Conservation (phyloP, 2,329 filamentous ascomycete genomes). For the Botrytis elliptica region DNA sequence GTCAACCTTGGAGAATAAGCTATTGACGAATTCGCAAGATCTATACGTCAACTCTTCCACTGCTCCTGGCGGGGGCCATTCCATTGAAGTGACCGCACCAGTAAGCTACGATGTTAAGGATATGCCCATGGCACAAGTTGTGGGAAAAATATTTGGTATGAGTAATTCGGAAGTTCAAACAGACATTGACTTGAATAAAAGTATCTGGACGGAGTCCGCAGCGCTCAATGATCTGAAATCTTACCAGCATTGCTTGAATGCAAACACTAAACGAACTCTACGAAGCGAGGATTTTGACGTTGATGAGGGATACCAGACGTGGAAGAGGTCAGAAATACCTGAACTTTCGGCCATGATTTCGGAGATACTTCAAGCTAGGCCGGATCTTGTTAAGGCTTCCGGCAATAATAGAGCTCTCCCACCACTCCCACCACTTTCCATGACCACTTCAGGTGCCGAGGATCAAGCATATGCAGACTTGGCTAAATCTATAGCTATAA, state of each 20-base stretch:
- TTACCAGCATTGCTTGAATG: conserved; percentile 85
- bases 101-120: conserved; percentile 92
- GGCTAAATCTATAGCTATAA: conserved; percentile 46
- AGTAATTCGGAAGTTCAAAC: conserved; percentile 77
- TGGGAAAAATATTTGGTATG: conserved; percentile 82
- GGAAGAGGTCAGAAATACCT: conserved; percentile 86
- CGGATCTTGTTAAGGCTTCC: conserved; percentile 69
- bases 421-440: conserved; percentile 48
- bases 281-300: conserved; percentile 84
- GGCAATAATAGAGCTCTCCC: conserved; percentile 58
- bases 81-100: conserved; percentile 78
- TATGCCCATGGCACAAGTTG: conserved; percentile 88
- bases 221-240: conserved; percentile 88
- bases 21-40: conserved; percentile 91
- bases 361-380: conserved; percentile 81
- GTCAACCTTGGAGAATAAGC: conserved; percentile 83
- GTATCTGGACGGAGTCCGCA: conserved; percentile 85
- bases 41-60: conserved; percentile 63
- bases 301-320: conserved; percentile 82
- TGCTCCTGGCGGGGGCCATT: conserved; percentile 55
- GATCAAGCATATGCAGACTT: conserved; percentile 53
- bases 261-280: conserved; percentile 73
- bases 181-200: conserved; percentile 80
- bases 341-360: conserved; percentile 93
- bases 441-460: conserved; percentile 24